Percentiles rank a stretch among this genome's conserved stretches.
phyloP scores from a whole-genome alignment of 441 rosid genomes.

The Erodium chrysanthum region DNA sequence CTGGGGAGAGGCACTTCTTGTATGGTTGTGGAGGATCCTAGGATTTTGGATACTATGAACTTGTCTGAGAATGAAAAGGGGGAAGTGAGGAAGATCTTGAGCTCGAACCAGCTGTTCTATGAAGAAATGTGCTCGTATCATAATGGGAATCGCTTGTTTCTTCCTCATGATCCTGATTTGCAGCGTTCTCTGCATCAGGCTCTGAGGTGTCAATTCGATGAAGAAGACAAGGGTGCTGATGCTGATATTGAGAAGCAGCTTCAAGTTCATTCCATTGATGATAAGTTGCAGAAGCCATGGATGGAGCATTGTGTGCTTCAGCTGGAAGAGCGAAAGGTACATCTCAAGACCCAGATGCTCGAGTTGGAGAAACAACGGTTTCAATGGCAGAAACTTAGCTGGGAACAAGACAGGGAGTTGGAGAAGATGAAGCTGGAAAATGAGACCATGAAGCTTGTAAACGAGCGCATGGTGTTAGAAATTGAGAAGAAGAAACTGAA shows the following conservation, averaged over 20 bases:
- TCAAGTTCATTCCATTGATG: too few species aligned
- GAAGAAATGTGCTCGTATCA: constrained; percentile 31
- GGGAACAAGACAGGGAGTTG: constrained; percentile 22
- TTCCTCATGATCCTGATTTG: constrained; percentile 21
- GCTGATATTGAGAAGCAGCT: not conserved
- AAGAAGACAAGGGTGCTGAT: too few species aligned
- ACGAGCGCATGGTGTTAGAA: constrained; percentile 18
- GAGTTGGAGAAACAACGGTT: constrained; percentile 22
- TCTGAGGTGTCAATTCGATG: constrained; percentile 1
- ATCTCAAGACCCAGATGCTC: constrained; percentile 18
- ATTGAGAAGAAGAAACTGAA: constrained; percentile 17
- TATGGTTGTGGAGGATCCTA: constrained; percentile 25
- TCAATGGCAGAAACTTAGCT: constrained; percentile 20
- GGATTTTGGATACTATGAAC: constrained; percentile 20
- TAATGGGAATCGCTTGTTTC: constrained; percentile 22
- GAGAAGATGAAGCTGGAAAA: constrained; percentile 29
- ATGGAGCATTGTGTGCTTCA: not conserved
- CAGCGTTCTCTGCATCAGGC: constrained; percentile 14
- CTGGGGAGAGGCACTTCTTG: constrained; percentile 29
- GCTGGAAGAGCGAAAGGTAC: constrained; percentile 21
- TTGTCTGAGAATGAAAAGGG: constrained; percentile 21
- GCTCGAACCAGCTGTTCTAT: constrained; percentile 27
- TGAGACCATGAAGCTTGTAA: constrained; percentile 25
- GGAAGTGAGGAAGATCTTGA: constrained; percentile 27
- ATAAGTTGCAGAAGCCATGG: too few species aligned